Base-by-base conservation (phyloP, 768 basidiomycete species). In the Leccinum fibrillosum region DNA sequence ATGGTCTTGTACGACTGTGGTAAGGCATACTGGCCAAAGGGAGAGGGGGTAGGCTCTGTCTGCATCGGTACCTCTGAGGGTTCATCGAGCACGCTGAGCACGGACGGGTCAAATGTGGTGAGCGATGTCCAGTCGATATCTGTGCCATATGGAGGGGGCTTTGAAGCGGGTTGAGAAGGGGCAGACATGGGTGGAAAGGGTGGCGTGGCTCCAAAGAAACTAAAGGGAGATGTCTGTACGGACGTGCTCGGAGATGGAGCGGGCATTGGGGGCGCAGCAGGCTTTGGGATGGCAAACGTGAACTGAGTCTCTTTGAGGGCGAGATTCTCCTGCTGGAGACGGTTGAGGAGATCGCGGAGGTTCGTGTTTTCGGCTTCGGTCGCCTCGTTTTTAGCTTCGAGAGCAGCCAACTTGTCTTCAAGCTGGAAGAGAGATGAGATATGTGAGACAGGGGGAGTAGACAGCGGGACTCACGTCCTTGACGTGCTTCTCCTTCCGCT, bases 401-500 rank as follows among this genome's bases (percentile, higher is more conserved):
- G 86, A 42, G 85, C 87, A 3, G 90, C 85, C 19, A 98, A 86
- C 70, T 94, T 86, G 72, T 94, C 93, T 72, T 98, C 96, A 54
- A 98, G 80, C 91, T 97, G 48, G 19, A 28, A 32, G 28, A 30
- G 26, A 30, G 26, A 34, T 54, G 56, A 58, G 64, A 53, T 50
- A 13, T 9, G 28, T 21, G 53, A 57, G 61, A 61, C 45, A 56
- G 49, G 63, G 54, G 62, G 12, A 21, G 39, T 45, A 32, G 7
- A 26, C 17, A 9, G 1, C 15, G 10, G 26, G 9, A 81, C 92
- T 77, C 68, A 97, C 94, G 71, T 97, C 94, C 70, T 92, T 94
- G 63, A 98, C 92, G 72, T 97, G 94, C 67, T 92, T 93, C 76
- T 99, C 96, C 75, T 98, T 95, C 60, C 96, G 83, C 74, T 98